Evolutionary conservation across 2,329 filamentous ascomycete genomes (phyloP), one percentile per base, ranked within the genome.

Genomic region (Fusarium equiseti): DNA sequence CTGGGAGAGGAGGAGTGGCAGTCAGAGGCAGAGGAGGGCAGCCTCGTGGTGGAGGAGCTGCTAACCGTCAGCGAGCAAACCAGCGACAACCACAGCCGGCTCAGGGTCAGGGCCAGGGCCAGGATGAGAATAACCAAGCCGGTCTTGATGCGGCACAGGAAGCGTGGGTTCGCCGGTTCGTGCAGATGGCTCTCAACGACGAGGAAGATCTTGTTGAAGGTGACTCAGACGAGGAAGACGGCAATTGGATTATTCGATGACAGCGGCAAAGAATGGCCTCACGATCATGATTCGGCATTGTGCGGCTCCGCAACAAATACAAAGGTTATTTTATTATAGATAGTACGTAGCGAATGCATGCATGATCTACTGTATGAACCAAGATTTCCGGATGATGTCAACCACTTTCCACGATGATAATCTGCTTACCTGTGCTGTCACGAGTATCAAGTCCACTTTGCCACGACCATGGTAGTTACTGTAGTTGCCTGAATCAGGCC

Each of bases 131-230:
- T 40, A 66, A 72, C 66, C 60, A 63, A 56, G 79, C 72, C 40
- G 81, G 77, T 54, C 78, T 88, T 53, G 80, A 87, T 69, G 79
- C 81, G n/a, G 78, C 76, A 22, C 82, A 87, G 61, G 81, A 81
- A 67, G 85, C 83, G 35, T 88, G 86, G 86, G 79, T 88, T 46
- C 81, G 85, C 50, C 82, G 83, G 57, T 88, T 88, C 74, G 85
- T 88, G 51, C 83, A 83, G 76, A 81, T 87, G 71, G 86, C 86
- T 6, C 79, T 88, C 56, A 79, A 84, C 35, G 86, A 88, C 70
- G 79, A 84, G 67, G 86, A 88, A 76, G 83, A 87, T 72, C 80
- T 83, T 53, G 78, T 81, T 57, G 83, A 84, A 51, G 83, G 81
- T 43, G 84, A 83, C 59, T 80, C 76, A 42, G 79, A 79, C 60